Evolutionary conservation across 768 basidiomycete genomes (phyloP).

Genomic region (Brasilioporus rufonigricans): DNA sequence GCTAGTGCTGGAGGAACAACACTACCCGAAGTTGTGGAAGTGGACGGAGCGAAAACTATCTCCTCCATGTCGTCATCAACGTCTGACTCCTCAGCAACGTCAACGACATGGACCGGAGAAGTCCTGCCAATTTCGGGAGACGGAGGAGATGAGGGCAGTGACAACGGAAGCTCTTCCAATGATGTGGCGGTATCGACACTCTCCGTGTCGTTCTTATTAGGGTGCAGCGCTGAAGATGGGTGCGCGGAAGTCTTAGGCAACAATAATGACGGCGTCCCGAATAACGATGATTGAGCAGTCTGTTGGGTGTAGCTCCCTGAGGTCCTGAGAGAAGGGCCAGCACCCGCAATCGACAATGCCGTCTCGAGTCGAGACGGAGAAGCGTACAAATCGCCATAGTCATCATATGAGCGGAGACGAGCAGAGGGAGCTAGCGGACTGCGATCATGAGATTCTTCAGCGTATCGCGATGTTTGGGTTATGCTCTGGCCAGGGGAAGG

Average conservation of each 20-base stretch:
- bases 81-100: constrained; percentile 13
- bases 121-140: not conserved
- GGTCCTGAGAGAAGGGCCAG: constrained; percentile 37
- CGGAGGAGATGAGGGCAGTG: constrained; percentile 3
- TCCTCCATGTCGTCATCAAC: constrained; percentile 42
- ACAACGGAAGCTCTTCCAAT: constrained; percentile 4
- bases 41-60: constrained; percentile 12
- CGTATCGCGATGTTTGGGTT: constrained; percentile 6
- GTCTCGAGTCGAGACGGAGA: constrained; percentile 63
- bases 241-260: constrained; percentile 7
- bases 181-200: not conserved
- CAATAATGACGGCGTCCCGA: constrained; percentile 39
- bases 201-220: not conserved
- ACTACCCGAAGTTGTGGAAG: not conserved
- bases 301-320: constrained; percentile 13
- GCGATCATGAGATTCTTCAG: not conserved
- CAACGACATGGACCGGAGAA: not conserved
- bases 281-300: constrained; percentile 25
- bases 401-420: constrained; percentile 13
- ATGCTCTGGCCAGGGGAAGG: constrained; percentile 5
- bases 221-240: not conserved
- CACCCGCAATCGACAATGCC: constrained; percentile 63
- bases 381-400: constrained; percentile 48
- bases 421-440: not conserved
- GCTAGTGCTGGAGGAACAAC: constrained; percentile 6